Conservation (phyloP, 2,329 filamentous ascomycete genomes). For the Orbilia blumenaviensis region DNA sequence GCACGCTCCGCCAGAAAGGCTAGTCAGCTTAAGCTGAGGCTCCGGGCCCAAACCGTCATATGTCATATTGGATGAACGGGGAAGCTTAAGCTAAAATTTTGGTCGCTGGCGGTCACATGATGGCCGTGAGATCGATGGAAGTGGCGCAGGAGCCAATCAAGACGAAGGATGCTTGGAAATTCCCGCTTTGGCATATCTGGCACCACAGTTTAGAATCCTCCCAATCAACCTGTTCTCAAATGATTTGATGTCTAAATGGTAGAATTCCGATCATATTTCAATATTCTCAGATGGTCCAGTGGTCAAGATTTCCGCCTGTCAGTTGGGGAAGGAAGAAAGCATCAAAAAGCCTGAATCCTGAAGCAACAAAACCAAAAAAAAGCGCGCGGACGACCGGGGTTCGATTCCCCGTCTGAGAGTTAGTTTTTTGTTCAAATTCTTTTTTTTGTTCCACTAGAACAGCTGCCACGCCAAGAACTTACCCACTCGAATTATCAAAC, state of each 20-base stretch:
- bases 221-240: background rate
- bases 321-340: no score
- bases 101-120: background rate
- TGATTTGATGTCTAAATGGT: background rate
- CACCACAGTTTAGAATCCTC: background rate
- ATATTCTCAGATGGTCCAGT: background rate
- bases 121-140: background rate
- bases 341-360: no score
- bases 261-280: background rate
- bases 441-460: no score
- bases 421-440: no score
- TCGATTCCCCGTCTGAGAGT: constrained; percentile 52
- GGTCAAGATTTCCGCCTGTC: no score
- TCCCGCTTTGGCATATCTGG: background rate
- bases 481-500: no score
- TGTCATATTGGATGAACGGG: background rate
- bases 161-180: background rate
- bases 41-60: background rate
- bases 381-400: constrained; percentile 45
- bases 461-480: no score
- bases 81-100: background rate
- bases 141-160: background rate
- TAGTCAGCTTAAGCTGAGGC: background rate
- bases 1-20: background rate
- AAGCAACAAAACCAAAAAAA: no score